Base-by-base conservation (phyloP, 305 asterid genomes). In the Galium porrigens region DNA sequence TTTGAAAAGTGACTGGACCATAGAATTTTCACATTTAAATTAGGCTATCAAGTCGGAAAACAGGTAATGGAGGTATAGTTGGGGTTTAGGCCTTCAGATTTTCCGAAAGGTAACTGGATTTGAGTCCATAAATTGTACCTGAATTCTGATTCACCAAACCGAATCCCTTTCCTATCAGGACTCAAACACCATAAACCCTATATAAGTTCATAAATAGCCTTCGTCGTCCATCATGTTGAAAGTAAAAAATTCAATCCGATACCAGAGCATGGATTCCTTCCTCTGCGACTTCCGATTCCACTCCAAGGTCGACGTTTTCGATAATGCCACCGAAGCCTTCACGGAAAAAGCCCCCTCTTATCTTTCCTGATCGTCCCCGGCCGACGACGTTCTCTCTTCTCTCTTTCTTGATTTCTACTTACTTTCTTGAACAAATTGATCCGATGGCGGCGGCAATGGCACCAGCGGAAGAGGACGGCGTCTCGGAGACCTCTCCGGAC, bases 281-380 rank as follows among this genome's bases (percentile, higher is more conserved):
- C 51, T 64, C 58, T 46, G 58, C 46, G 58, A 64, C 8, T 64
- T 48, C 46, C 58, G 58, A 29, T 64, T 64, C 32, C 68, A 64
- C 17, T 48, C 68, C 18, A n/a, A 30, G 18, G 36, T 64, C 20
- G 58, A 64, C 22, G 68, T 27, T 30, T 48, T 48, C 58, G 68
- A 48, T 14, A 64, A 46, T 3, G 68, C 68, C 20, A 30, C 32
- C 6, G 68, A 64, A 64, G 44, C 68, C 22, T 64, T 64, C 36
- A 64, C 68, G 30, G 58, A 64, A 49, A 1, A 58, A 6, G 5
- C 62, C 42, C 25, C 15, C 3, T 27, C 2, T 18, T 15, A 17
- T 30, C 3, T 22, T 1, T 27, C 30, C 30, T 27, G 30, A 27
- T 27, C 30, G 30, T 27, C 30, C 30, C 2, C 30, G n/a, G n/a